These are phyloP conservation scores for Fusarium sp. DNA, from an alignment of 2,329 filamentous ascomycete genomes.

Conservation along the genomic window DNA sequence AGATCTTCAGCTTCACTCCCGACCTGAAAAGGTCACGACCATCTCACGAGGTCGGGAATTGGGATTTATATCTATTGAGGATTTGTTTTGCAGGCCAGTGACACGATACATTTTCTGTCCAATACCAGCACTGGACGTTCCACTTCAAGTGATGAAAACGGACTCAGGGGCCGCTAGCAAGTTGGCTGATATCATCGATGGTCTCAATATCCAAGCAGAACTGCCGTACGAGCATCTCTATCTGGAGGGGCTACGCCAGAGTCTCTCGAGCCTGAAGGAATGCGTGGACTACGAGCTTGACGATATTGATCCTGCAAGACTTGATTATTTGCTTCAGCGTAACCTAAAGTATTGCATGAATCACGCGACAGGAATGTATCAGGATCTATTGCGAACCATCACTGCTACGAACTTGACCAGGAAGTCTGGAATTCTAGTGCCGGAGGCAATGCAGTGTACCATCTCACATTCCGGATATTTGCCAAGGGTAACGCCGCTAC, in stretches of 20 bases:
- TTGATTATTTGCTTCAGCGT: not conserved
- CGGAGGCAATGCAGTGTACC: not conserved
- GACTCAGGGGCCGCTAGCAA: not conserved
- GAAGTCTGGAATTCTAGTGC: not conserved
- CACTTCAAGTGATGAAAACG: too few relatives aligned
- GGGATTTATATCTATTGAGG: constrained; percentile 26
- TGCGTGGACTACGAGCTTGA: not conserved
- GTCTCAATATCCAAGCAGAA: constrained; percentile 10
- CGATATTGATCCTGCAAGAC: not conserved
- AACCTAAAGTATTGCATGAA: not conserved
- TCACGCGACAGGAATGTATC: not conserved
- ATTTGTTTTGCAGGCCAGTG: constrained; percentile 7
- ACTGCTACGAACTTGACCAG: not conserved
- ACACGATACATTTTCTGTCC: not conserved
- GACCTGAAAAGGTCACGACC: not conserved
- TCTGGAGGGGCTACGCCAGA: constrained; percentile 26
- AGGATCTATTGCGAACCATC: not conserved
- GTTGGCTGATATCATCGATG: constrained; percentile 10
- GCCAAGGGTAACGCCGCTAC: constrained; percentile 50
- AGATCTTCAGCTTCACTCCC: not conserved
- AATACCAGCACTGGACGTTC: not conserved
- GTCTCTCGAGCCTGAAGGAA: constrained; percentile 14
- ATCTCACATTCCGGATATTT: not conserved
- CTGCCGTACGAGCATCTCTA: constrained; percentile 26
- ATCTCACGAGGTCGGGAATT: not conserved